Evolutionary conservation across 2,329 filamentous ascomycete species (phyloP), one percentile per base, ranked within the genome.

Genomic region (Xylaria polymorpha): DNA sequence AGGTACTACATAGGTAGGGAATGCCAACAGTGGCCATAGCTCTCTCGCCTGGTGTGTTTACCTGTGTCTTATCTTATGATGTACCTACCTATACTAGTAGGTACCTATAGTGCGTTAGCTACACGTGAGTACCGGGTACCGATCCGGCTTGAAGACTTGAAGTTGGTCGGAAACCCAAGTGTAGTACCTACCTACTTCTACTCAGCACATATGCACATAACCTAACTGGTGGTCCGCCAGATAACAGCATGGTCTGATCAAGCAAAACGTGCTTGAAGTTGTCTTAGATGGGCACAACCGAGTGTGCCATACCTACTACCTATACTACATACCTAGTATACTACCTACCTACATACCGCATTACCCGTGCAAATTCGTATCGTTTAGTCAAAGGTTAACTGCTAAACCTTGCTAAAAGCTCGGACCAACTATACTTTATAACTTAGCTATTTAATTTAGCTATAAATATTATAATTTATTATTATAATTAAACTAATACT

Each of bases 231-330:
- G 41, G 50, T 37, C 50, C 39, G 29, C 14, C 6, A 51, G 37
- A 46, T 51, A 46, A 41, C 22, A 57, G 37, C 50, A 50, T 66
- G 41, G 53, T 41, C 57, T 61, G 64, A 61, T 50, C 32, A 41
- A 22, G 22, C 22, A 29, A 18, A 22, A 57, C n/a, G n/a, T n/a
- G n/a, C 64, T 67, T 29, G 58, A 57, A 35, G 18, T 18, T 55
- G 60, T 67, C 60, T 55, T 46, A 57, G 56, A 61, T n/a, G 41
- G 35, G 9, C 57, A 61, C 41, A 29, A n/a, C n/a, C n/a, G n/a
- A n/a, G n/a, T n/a, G n/a, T n/a, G n/a, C n/a, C n/a, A n/a, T n/a
- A n/a, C n/a, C n/a, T n/a, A n/a, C n/a, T n/a, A n/a, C n/a, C n/a
- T n/a, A n/a, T n/a, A n/a, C n/a, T n/a, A n/a, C n/a, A n/a, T n/a